Percentiles rank a stretch among this genome's conserved stretches.
These are phyloP conservation scores for Mucor saturninus DNA, from an alignment of 371 early-diverging fungal species.

Conservation along the genomic window DNA sequence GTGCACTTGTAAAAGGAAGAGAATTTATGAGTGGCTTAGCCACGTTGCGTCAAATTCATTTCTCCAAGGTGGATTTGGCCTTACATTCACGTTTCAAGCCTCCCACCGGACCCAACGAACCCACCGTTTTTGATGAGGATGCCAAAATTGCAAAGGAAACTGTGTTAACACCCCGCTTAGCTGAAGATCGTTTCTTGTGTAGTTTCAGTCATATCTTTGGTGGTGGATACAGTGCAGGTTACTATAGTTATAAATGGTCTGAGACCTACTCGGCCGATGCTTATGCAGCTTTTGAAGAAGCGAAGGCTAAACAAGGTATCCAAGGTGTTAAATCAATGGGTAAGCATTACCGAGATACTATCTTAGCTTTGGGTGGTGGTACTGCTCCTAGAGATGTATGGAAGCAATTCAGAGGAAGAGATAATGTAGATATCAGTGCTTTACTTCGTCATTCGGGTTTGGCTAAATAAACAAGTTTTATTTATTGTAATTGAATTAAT, in stretches of 20 bases:
- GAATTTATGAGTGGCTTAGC: constrained; percentile 64
- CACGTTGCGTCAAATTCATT: constrained; percentile 67
- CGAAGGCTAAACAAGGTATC: constrained; percentile 36
- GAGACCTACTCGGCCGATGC: constrained; percentile 75
- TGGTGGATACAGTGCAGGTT: constrained; percentile 69
- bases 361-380: constrained; percentile 70
- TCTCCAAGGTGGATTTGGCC: constrained; percentile 63
- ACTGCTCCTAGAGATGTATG: constrained; percentile 65
- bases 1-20: constrained; percentile 56
- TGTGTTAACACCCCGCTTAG: constrained; percentile 51
- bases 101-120: constrained; percentile 30
- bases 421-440: constrained; percentile 58
- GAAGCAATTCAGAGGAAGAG: constrained; percentile 63
- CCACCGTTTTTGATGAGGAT: constrained; percentile 63
- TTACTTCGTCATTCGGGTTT: constrained; percentile 67
- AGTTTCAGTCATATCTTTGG: constrained; percentile 72
- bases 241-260: constrained; percentile 75
- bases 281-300: constrained; percentile 70
- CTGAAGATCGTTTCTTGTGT: constrained; percentile 66
- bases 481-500: constrained; percentile 31
- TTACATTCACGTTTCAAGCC: constrained; percentile 60
- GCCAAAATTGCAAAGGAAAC: constrained; percentile 59
- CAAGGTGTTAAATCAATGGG: constrained; percentile 46
- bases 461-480: constrained; percentile 16
- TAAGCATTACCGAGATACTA: constrained; percentile 64